These are phyloP conservation scores for Agrocybe pediades DNA, from an alignment of 768 basidiomycete species.

Conservation along the genomic window DNA sequence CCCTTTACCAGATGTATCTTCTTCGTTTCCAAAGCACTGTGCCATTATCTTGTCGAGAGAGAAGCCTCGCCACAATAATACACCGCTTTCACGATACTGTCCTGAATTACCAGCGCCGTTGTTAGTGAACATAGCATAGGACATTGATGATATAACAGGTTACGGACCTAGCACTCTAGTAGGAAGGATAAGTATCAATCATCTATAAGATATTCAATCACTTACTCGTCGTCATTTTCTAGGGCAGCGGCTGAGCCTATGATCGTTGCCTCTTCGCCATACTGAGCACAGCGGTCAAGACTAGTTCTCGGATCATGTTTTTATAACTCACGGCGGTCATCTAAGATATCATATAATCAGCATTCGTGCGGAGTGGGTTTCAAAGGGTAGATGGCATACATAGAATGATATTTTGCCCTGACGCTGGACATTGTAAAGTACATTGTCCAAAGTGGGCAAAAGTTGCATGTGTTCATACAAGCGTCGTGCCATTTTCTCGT, in stretches of 20 bases:
- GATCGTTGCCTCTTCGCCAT: constrained; percentile 91
- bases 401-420: constrained; percentile 94
- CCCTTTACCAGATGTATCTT: constrained; percentile 81
- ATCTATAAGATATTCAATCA: neutral
- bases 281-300: constrained; percentile 37
- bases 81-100: constrained; percentile 94
- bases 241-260: constrained; percentile 89
- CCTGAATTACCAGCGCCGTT: constrained; percentile 40
- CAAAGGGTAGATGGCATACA: constrained; percentile 58
- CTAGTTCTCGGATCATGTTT: constrained; percentile 1
- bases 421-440: constrained; percentile 89
- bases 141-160: neutral
- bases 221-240: constrained; percentile 82
- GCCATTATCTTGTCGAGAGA: constrained; percentile 81
- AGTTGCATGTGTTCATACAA: constrained; percentile 83
- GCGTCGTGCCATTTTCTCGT: constrained; percentile 63
- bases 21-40: constrained; percentile 87
- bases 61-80: constrained; percentile 87
- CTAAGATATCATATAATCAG: constrained; percentile 34
- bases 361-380: neutral
- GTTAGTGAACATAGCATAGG: too few species aligned
- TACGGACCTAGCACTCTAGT: constrained; percentile 70
- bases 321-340: constrained; percentile 74
- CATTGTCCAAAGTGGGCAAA: constrained; percentile 81
- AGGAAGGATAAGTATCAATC: neutral